Evolutionary conservation across 192 early-diverging fungal genomes (phyloP), one percentile per base, ranked within the genome.

Genomic region (Helicostylum pulchrum): DNA sequence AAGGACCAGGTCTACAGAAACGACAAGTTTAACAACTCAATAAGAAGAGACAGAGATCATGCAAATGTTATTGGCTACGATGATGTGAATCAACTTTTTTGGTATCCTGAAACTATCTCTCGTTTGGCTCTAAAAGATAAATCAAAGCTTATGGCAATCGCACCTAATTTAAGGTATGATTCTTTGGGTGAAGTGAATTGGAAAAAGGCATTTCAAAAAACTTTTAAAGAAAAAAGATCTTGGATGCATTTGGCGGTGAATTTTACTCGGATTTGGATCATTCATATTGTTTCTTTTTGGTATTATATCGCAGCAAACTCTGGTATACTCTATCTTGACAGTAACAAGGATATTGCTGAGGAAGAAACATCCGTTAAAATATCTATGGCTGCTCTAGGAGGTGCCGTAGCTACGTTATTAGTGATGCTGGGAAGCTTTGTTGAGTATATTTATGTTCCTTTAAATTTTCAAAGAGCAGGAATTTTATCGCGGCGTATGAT

Each of bases 231-330:
- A 75, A 86, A 86, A 45, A 87, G 92, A 50, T 90, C 91, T 6
- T 88, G 88, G 86, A 77, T 90, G 74, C 92, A 94, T 74, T 67
- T 92, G 50, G 83, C 87, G 64, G 85, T 88, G 67, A 94, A 92
- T 73, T 92, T 94, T 58, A 88, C 87, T 21, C 91, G 92, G 15
- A 86, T 92, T 48, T 94, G 92, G 92, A 87, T 92, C 65, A 85
- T 94, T 67, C 91, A 94, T 65, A 61, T 94, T 46, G 80, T 83
- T 2, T 68, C 85, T 12, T 92, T 88, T 73, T 92, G 85, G 80
- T 90, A 90, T 77, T 92, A 88, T 76, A 90, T 87, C 39, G 80
- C 84, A 63, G 85, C 81, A 62, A 86, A 87, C 47, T 83, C 84
- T 8, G 78, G 80, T 20, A 88, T 86, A 62, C 47, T 92, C 26